These are phyloP conservation scores for Puccinellia tenuiflora DNA, from an alignment of 176 grass and related monocot genomes.

Conservation along the genomic window DNA sequence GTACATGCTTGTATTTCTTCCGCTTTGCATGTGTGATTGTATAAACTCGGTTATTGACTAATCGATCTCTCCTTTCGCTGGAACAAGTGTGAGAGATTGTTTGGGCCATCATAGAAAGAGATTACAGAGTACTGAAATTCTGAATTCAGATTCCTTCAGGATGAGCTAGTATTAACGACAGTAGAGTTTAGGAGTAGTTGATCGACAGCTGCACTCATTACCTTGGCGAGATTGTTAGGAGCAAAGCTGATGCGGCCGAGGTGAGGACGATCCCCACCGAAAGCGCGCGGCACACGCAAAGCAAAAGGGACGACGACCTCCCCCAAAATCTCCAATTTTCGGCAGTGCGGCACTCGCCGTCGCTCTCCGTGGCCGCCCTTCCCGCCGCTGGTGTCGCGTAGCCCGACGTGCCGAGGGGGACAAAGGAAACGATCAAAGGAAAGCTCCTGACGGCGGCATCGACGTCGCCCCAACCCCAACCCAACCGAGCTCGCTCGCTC, in stretches of 20 bases:
- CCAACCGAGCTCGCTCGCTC: neutral
- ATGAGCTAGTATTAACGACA: no score
- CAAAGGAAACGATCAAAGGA: neutral
- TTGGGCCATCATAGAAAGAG: no score
- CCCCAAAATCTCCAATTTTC: neutral
- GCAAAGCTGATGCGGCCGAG: neutral
- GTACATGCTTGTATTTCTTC: no score
- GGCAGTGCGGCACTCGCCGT: neutral
- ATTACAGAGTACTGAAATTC: no score
- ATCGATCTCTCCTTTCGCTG: no score
- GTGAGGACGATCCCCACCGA: neutral
- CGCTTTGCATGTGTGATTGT: no score
- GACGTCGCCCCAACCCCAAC: neutral
- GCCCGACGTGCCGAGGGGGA: neutral
- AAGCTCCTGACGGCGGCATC: constrained; percentile 5
- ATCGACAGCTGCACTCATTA: neutral
- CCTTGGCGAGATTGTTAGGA: neutral
- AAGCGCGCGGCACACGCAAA: neutral
- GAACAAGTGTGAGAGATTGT: no score
- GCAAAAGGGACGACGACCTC: neutral
- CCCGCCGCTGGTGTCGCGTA: neutral
- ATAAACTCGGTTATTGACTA: no score
- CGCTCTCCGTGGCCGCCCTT: neutral
- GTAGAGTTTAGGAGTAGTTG: neutral
- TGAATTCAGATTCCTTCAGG: no score